Evolutionary conservation across 2,329 filamentous ascomycete genomes (phyloP).

Genomic region (Elsinoe necatrix): DNA sequence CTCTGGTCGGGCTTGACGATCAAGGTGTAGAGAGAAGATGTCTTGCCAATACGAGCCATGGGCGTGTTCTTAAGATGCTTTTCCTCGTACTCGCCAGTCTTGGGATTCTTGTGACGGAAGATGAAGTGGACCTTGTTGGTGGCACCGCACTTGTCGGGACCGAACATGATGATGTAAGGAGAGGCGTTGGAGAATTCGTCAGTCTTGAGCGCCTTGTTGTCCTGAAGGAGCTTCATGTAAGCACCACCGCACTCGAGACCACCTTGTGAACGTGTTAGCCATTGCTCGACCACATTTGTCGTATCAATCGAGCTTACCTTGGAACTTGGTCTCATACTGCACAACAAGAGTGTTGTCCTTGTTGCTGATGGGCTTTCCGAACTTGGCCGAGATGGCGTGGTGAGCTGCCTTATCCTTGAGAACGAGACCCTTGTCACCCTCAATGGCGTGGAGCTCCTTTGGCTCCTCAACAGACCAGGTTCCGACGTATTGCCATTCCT

Average conservation of each 20-base stretch:
- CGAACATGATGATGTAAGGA: conserved; percentile 99
- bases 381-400: conserved; percentile 98
- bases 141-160: conserved; percentile 96
- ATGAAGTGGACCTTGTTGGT: conserved; percentile 99
- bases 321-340: conserved; percentile 98
- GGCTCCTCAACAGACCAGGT: conserved; percentile 97
- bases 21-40: conserved; percentile 89
- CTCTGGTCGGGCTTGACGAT: conserved; percentile 96
- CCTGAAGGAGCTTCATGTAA: conserved; percentile 97
- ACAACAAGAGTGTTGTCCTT: conserved; percentile 95
- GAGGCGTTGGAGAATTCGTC: conserved; percentile 98
- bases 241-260: conserved; percentile 96
- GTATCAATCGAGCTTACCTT: conserved; percentile 56
- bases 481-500: conserved; percentile 93
- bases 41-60: conserved; percentile 80
- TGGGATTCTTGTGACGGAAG: conserved; percentile 99
- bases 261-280: conserved; percentile 43
- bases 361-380: conserved; percentile 92
- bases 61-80: conserved; percentile 88
- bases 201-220: conserved; percentile 92
- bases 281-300: not conserved
- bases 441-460: conserved; percentile 77
- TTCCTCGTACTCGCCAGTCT: conserved; percentile 99
- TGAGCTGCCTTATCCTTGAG: conserved; percentile 97
- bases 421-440: conserved; percentile 92